These are phyloP conservation scores for Neurospora hispaniola DNA, from an alignment of 495 filamentous ascomycete species.

Conservation along the genomic window DNA sequence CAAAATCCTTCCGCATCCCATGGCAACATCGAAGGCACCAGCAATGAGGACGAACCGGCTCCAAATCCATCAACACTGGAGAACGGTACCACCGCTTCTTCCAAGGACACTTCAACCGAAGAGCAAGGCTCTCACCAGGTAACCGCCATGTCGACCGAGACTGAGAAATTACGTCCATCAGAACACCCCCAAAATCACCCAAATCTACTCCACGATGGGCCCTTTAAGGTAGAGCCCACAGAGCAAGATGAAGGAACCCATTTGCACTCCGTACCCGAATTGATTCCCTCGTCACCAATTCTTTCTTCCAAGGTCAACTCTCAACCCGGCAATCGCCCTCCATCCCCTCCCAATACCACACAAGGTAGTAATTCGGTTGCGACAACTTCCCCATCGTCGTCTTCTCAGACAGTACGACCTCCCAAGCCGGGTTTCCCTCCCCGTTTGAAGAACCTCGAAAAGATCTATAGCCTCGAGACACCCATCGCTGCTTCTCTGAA, in stretches of 20 bases:
- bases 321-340: not conserved
- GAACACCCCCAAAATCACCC: not conserved
- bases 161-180: not conserved
- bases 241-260: not conserved
- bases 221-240: not conserved
- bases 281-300: not conserved
- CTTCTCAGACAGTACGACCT: not conserved
- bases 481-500: slow-evolving; percentile 12
- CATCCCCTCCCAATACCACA: not conserved
- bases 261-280: not conserved
- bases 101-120: not conserved
- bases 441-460: slow-evolving; percentile 10
- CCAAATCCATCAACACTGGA: not conserved
- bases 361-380: not conserved
- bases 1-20: not conserved
- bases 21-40: not conserved
- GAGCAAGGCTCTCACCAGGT: not conserved
- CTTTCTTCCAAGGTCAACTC: not conserved
- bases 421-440: slow-evolving; percentile 7
- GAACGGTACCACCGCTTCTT: not conserved
- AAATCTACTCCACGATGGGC: not conserved
- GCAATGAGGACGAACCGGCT: not conserved
- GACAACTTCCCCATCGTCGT: not conserved
- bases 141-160: not conserved
- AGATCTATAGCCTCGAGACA: slow-evolving; percentile 9